Conservation (phyloP, 2,329 filamentous ascomycete species). For the Tolypocladium pustulatum region DNA sequence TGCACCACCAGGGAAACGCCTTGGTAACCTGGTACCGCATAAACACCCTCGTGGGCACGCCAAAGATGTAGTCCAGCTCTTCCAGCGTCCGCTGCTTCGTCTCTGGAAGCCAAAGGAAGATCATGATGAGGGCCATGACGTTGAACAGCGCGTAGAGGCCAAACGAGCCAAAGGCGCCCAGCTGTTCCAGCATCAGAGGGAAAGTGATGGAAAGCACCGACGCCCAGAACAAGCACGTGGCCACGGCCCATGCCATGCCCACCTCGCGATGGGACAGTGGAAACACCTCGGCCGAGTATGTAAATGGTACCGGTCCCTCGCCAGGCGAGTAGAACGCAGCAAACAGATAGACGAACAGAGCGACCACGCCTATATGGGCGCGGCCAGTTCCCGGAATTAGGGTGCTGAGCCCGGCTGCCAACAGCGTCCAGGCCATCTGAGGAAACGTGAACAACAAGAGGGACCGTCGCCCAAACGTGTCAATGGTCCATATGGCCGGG, state of each 20-base stretch:
- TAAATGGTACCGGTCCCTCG: conserved; percentile 58
- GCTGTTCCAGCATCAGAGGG: conserved; percentile 39
- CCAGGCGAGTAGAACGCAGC: conserved; percentile 38
- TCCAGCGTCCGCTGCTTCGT: conserved; percentile 46
- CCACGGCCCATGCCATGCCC: conserved; percentile 60
- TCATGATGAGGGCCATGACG: conserved; percentile 41
- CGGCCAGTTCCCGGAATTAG: conserved; percentile 30
- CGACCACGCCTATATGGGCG: conserved; percentile 33
- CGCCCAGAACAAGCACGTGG: conserved; percentile 52
- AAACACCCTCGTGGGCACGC: conserved; percentile 47
- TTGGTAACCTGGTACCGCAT: conserved; percentile 46
- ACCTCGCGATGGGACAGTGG: conserved; percentile 61
- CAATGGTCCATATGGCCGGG: conserved; percentile 49
- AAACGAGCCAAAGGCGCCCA: conserved; percentile 39
- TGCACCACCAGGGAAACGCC: conserved; percentile 50
- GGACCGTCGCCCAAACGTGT: conserved; percentile 43
- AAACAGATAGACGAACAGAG: conserved; percentile 47
- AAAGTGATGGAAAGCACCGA: conserved; percentile 54
- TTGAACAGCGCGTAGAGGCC: conserved; percentile 46
- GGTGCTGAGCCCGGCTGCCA: conserved; percentile 37
- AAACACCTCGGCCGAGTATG: conserved; percentile 60
- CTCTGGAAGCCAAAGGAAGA: conserved; percentile 47
- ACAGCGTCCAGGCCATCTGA: conserved; percentile 29
- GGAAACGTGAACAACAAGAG: conserved; percentile 33
- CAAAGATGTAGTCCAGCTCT: conserved; percentile 50